A percentile compares a stretch with the other conserved stretches of the same genome.
Conservation (phyloP, 2,329 filamentous ascomycete genomes). For the Dactylella cylindrospora region DNA sequence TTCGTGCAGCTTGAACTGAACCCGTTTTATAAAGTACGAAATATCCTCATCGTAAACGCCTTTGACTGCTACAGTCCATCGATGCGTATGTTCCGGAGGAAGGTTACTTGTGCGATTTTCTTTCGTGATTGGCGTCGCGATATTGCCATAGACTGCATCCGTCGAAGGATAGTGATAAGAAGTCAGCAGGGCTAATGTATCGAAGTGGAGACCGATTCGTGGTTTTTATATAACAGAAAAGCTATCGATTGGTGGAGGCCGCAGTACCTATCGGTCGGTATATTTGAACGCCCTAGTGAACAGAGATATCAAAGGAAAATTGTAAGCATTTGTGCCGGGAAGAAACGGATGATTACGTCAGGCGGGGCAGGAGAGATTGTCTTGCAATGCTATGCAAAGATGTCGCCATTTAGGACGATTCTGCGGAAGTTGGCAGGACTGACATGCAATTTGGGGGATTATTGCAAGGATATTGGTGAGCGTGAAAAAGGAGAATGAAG, state of each 20-base stretch:
- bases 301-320: constrained; percentile 1
- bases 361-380: neutral
- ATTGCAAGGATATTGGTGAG: constrained; percentile 1
- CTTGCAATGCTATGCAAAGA: constrained; percentile 6
- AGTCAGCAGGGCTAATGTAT: constrained; percentile 1
- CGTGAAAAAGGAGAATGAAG: neutral
- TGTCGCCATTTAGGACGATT: neutral
- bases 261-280: constrained; percentile 45
- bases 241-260: neutral
- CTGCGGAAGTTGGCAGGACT: neutral
- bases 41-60: constrained; percentile 87
- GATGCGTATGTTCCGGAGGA: constrained; percentile 90
- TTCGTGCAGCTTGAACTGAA: constrained; percentile 97
- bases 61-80: constrained; percentile 92
- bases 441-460: too few species aligned
- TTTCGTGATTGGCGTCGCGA: constrained; percentile 76
- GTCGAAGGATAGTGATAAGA: neutral
- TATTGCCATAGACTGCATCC: constrained; percentile 60
- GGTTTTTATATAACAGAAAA: neutral
- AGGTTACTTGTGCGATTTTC: constrained; percentile 72
- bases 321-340: constrained; percentile 4
- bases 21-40: constrained; percentile 92
- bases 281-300: constrained; percentile 44
- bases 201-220: too few species aligned
- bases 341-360: constrained; percentile 9